Conservation (phyloP, 2,329 filamentous ascomycete genomes). For the Alternaria solani region DNA sequence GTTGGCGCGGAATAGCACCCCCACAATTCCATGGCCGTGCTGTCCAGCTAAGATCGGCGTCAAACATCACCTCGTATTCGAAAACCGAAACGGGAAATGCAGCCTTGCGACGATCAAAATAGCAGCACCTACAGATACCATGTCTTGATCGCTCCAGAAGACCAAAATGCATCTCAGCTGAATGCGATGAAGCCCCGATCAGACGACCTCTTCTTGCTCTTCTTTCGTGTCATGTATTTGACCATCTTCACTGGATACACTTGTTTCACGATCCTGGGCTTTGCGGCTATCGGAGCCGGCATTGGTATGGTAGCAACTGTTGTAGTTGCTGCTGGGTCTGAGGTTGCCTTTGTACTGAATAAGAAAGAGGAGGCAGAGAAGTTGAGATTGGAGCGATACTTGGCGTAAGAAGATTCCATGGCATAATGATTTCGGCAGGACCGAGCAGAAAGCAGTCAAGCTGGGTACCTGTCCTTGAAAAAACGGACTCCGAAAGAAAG, state of each 20-base stretch:
- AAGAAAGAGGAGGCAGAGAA: slow-evolving; percentile 12
- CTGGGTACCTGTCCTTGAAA: too few relatives aligned
- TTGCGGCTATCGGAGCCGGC: slow-evolving; percentile 18
- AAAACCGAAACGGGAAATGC: slow-evolving; percentile 1
- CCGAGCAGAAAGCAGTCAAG: neutral
- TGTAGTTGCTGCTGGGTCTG: slow-evolving; percentile 20
- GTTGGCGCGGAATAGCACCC: slow-evolving; percentile 5
- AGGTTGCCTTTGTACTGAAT: slow-evolving; percentile 18
- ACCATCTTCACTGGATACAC: slow-evolving; percentile 23
- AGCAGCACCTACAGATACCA: neutral
- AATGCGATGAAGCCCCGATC: slow-evolving; percentile 11
- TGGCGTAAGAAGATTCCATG: slow-evolving; percentile 5
- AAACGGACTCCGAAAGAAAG: neutral
- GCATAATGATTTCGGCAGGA: neutral
- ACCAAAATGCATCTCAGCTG: neutral
- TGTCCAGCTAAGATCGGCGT: slow-evolving; percentile 9
- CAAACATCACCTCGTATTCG: slow-evolving; percentile 12
- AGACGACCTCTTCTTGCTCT: slow-evolving; percentile 21
- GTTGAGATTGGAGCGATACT: slow-evolving; percentile 13
- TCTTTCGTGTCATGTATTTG: slow-evolving; percentile 24
- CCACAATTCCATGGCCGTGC: slow-evolving; percentile 11
- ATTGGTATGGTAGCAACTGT: slow-evolving; percentile 20
- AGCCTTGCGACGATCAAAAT: slow-evolving; percentile 5
- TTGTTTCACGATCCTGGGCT: slow-evolving; percentile 24
- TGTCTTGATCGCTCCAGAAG: neutral